Evolutionary conservation across 345 rosid genomes (phyloP), one percentile per base, ranked within the genome.

Genomic region (Stellera chamaejasme): DNA sequence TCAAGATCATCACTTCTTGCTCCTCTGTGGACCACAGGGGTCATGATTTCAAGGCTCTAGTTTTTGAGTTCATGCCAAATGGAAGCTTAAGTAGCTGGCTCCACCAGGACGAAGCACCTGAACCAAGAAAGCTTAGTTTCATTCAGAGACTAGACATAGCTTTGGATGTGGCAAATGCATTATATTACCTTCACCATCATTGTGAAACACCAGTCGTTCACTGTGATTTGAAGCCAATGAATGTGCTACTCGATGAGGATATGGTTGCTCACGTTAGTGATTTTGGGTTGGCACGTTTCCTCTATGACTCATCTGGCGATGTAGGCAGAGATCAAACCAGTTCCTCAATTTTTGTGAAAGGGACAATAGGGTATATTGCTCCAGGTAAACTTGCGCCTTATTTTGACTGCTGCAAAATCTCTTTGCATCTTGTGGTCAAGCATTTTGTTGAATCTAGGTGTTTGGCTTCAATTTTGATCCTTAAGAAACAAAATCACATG

Each of bases 1-100:
- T 63, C 15, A 69, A 66, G 41, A 44, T 61, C 19, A 6, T 67
- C 36, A 67, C 70, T 5, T 55, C 51, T 41, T 67, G 70, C 57
- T 60, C 68, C n/a, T 61, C 67, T 39, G 43, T 75, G 13, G 56
- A 67, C 25, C 13, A 45, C 9, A 19, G 52, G 42, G 75, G 69
- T 2, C 45, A 44, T 48, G 72, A 59, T 39, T 74, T 74, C 62
- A 60, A 58, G 50, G 76, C 80, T 28, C 14, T 75, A 4, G 65
- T 75, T n/a, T 64, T 39, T 7, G 43, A 23, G 15, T 51, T 64
- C 62, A 64, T 64, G 61, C 53, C 32, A 1, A 52, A 54, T n/a
- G 59, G 43, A 5, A 56, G 52, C 50, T 27, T 50, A 51, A 49
- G 51, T 1, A 50, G 13, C 43, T 44, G 56, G 68, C 10, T 50